Conservation (phyloP, 306 rosid genomes). For the Notholithocarpus densiflorus region DNA sequence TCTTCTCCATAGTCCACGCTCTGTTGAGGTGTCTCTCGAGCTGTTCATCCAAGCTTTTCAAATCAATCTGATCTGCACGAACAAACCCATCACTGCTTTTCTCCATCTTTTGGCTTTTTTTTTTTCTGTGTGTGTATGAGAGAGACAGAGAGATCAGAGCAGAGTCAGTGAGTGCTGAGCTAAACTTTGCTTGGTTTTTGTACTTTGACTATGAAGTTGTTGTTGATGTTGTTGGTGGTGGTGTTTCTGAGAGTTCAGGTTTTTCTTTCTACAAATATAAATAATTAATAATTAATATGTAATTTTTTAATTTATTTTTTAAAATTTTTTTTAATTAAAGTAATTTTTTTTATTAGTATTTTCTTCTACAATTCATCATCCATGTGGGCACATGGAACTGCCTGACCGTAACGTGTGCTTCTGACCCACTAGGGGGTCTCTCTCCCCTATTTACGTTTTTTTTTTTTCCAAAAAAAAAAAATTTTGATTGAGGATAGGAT, state of each 20-base stretch:
- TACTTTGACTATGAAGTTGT: no score
- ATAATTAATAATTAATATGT: not conserved
- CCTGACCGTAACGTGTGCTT: conserved; percentile 84
- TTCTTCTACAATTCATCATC: conserved; percentile 32
- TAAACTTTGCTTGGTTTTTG: no score
- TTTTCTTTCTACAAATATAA: no score
- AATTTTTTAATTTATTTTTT: not conserved
- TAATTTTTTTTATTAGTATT: not conserved
- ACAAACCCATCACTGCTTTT: conserved; percentile 85
- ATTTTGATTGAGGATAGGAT: no score
- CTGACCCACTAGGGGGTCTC: conserved; percentile 77
- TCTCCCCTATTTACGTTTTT: not conserved
- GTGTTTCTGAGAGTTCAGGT: no score
- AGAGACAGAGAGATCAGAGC: not conserved
- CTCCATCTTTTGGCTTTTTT: conserved; percentile 47
- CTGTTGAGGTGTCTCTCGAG: conserved; percentile 81
- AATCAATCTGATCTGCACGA: conserved; percentile 98
- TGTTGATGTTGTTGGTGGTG: no score
- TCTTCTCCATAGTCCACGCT: conserved; percentile 77
- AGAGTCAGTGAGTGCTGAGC: not conserved
- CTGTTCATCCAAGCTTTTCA: conserved; percentile 95
- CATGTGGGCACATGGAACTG: conserved; percentile 96
- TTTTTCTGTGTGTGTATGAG: not conserved
- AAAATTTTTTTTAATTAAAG: conserved; percentile 10
- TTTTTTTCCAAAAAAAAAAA: no score